phyloP scores from a whole-genome alignment of 169 alveolate genomes.

The Plasmodium yoelii region DNA sequence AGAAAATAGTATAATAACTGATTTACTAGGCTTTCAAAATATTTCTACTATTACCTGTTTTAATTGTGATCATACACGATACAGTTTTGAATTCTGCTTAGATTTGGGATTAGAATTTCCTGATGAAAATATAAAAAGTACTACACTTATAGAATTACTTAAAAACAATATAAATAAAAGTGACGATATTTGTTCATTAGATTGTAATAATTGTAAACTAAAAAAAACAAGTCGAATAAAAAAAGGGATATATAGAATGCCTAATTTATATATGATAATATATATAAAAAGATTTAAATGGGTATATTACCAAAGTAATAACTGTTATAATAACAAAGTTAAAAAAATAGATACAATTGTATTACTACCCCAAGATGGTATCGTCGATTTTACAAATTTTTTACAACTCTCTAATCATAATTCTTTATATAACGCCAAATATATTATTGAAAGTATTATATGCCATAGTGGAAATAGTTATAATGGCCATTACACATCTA shows the following conservation, averaged over 20 bases:
- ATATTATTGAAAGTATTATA: conserved; percentile 68
- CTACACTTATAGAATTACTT: conserved; percentile 38
- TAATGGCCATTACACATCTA: conserved; percentile 70
- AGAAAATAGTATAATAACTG: conserved; percentile 72
- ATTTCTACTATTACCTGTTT: conserved; percentile 66
- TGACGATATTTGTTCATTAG: conserved; percentile 41
- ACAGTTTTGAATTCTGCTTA: conserved; percentile 71
- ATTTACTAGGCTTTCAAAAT: conserved; percentile 72
- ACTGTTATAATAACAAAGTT: conserved; percentile 55
- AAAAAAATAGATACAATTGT: conserved; percentile 70
- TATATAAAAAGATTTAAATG: conserved; percentile 75
- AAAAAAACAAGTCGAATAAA: conserved; percentile 48
- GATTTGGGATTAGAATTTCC: conserved; percentile 66
- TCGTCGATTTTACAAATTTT: conserved; percentile 58
- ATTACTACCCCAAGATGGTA: conserved; percentile 59
- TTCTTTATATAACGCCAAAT: conserved; percentile 48
- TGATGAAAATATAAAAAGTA: conserved; percentile 61
- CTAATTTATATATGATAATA: conserved; percentile 69
- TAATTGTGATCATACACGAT: conserved; percentile 69
- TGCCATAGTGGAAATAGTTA: conserved; percentile 73
- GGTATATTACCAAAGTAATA: conserved; percentile 50
- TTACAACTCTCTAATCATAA: conserved; percentile 50
- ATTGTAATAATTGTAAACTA: conserved; percentile 47
- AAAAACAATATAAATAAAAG: conserved; percentile 42
- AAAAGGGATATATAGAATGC: conserved; percentile 76